These are phyloP conservation scores for Atkinsonella texensis DNA, from an alignment of 2,329 filamentous ascomycete genomes.

Conservation along the genomic window DNA sequence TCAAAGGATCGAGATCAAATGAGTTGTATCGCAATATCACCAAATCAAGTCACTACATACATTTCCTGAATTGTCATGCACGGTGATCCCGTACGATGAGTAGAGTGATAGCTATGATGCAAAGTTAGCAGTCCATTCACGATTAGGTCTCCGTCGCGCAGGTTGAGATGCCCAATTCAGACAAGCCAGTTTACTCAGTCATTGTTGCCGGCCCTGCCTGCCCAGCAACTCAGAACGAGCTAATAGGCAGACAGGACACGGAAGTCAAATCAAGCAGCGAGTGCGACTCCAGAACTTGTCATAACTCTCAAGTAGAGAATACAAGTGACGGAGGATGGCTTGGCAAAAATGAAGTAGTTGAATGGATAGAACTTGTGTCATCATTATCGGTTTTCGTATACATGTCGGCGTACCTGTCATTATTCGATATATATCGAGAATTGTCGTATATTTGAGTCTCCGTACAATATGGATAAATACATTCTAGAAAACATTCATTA, in stretches of 20 bases:
- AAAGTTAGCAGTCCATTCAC: too few relatives aligned
- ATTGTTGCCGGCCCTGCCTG: constrained; percentile 42
- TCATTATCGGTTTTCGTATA: constrained; percentile 14
- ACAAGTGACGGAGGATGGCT: constrained; percentile 66
- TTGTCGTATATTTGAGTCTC: too few relatives aligned
- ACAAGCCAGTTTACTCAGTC: constrained; percentile 61
- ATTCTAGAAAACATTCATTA: too few relatives aligned
- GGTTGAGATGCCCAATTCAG: constrained; percentile 23
- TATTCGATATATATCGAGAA: too few relatives aligned
- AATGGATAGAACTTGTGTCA: constrained; percentile 60
- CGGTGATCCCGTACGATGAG: too few relatives aligned
- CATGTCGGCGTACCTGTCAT: not conserved
- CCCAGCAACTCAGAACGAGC: constrained; percentile 42
- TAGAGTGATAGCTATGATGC: too few relatives aligned
- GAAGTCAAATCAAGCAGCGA: constrained; percentile 46
- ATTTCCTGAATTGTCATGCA: too few relatives aligned
- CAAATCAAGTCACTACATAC: too few relatives aligned
- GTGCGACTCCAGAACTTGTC: constrained; percentile 65
- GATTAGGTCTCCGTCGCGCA: too few relatives aligned
- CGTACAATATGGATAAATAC: too few relatives aligned
- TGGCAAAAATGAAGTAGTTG: constrained; percentile 55
- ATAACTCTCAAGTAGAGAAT: constrained; percentile 32
- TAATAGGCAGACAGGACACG: constrained; percentile 32
- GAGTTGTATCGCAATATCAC: too few relatives aligned
- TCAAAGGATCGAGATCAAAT: too few relatives aligned